Evolutionary conservation across 192 early-diverging fungal genomes (phyloP), one percentile per base, ranked within the genome.

Genomic region (Funneliformis mosseae): DNA sequence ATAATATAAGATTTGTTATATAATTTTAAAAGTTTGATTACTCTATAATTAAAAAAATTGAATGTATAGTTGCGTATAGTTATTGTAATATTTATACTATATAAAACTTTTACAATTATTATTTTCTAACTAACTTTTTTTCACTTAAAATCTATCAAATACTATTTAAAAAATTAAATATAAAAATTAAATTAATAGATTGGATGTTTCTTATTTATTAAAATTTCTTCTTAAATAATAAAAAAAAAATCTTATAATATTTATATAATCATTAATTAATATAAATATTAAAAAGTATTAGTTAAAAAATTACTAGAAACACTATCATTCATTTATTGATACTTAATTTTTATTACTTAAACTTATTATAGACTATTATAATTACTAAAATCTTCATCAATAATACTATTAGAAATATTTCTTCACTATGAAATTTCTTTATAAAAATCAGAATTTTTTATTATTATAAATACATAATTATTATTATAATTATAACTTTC

Each of bases 91-190:
- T 9, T 33, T 11, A 41, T 42, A 69, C 33, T 42, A 69, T 69
- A 42, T 10, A 33, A 41, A 69, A 33, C 39, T 42, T 41, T 18
- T 41, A 42, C 67, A 69, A 33, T 7, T 33, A 33, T 12, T 69
- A 16, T 69, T 69, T 69, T 2, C 67, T 14, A 33, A 38, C n/a
- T n/a, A n/a, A n/a, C n/a, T n/a, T n/a, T n/a, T n/a, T n/a, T n/a
- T n/a, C n/a, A n/a, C n/a, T n/a, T 41, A 10, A 69, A 33, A 14
- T 69, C 39, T 69, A 41, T 69, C 67, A 69, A 69, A 38, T 18
- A 8, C 67, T 16, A 69, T 69, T 33, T 8, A 69, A 18, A 69
- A 69, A 42, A 41, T 69, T 3, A 69, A 69, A 33, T 16, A 33
- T 14, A 33, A 69, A 33, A 33, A 42, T 39, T 10, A 69, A 33